phyloP scores from a whole-genome alignment of 2,329 filamentous ascomycete genomes.

The Fusarium solani-melongenae region DNA sequence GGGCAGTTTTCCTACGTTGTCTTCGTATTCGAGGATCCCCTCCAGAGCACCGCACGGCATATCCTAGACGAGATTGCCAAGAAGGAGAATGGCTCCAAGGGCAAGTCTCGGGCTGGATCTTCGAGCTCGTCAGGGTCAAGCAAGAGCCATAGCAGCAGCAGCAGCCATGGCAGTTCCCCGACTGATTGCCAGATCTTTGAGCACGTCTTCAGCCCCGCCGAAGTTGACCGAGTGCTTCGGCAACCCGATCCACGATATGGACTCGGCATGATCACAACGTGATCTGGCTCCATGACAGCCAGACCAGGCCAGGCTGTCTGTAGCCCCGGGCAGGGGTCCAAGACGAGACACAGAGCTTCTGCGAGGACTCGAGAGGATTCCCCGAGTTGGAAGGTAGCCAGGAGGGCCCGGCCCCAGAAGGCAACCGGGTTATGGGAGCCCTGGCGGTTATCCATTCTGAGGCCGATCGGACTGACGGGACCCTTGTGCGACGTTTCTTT shows the following conservation, averaged over 20 bases:
- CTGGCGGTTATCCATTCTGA: constrained; percentile 25
- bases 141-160: constrained; percentile 42
- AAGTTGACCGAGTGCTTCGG: constrained; percentile 62
- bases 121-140: constrained; percentile 45
- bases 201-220: constrained; percentile 60
- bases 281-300: constrained; percentile 16
- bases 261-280: constrained; percentile 62
- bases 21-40: constrained; percentile 71
- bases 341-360: not conserved
- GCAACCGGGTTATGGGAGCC: constrained; percentile 13
- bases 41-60: constrained; percentile 63
- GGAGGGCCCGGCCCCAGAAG: constrained; percentile 12
- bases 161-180: constrained; percentile 44
- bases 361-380: constrained; percentile 7
- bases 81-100: constrained; percentile 54
- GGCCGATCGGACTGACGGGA: constrained; percentile 32
- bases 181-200: constrained; percentile 66
- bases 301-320: not conserved
- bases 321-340: not conserved
- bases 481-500: constrained; percentile 35
- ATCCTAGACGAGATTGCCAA: constrained; percentile 67
- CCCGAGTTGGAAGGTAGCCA: constrained; percentile 16
- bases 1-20: constrained; percentile 71
- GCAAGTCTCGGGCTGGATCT: constrained; percentile 47
- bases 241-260: constrained; percentile 66